Percentiles rank a stretch among this genome's conserved stretches.
Conservation (phyloP, 139 green algal species). For the Tetradesmus lagerheimii region DNA sequence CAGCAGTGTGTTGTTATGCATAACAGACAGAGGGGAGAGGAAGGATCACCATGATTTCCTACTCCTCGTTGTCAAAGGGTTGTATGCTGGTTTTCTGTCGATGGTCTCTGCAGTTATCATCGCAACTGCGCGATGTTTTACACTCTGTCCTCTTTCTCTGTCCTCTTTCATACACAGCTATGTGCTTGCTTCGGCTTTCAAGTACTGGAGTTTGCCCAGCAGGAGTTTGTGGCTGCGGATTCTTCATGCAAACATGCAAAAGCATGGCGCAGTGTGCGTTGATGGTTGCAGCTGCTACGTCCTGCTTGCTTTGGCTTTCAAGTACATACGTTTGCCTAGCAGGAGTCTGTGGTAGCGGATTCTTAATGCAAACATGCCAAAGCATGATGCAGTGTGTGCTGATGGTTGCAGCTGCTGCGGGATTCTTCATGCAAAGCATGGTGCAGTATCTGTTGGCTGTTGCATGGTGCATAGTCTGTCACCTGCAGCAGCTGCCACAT, state of each 20-base stretch:
- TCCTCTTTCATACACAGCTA: too few relatives aligned
- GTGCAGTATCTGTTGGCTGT: not conserved
- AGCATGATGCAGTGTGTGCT: not conserved
- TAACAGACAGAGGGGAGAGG: not conserved
- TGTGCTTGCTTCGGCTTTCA: too few relatives aligned
- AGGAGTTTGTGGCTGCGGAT: not conserved
- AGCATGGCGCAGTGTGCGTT: too few relatives aligned
- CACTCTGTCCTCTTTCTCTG: too few relatives aligned
- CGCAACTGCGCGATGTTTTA: too few relatives aligned
- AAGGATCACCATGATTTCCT: not conserved
- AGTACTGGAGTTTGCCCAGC: too few relatives aligned
- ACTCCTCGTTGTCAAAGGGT: not conserved
- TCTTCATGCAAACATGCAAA: not conserved
- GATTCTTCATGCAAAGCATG: not conserved
- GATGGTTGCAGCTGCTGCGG: not conserved
- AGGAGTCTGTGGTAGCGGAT: too few relatives aligned
- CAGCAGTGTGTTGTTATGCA: not conserved
- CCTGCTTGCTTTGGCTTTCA: too few relatives aligned
- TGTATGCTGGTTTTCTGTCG: not conserved
- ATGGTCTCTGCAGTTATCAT: not conserved
- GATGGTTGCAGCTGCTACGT: too few relatives aligned
- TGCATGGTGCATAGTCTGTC: not conserved
- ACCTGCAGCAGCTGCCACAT: too few relatives aligned
- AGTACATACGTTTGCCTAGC: too few relatives aligned
- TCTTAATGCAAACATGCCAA: too few relatives aligned